A percentile compares a stretch with the other conserved stretches of the same genome.
phyloP scores from a whole-genome alignment of 2,329 filamentous ascomycete genomes.

The Nannizzia gypsea region DNA sequence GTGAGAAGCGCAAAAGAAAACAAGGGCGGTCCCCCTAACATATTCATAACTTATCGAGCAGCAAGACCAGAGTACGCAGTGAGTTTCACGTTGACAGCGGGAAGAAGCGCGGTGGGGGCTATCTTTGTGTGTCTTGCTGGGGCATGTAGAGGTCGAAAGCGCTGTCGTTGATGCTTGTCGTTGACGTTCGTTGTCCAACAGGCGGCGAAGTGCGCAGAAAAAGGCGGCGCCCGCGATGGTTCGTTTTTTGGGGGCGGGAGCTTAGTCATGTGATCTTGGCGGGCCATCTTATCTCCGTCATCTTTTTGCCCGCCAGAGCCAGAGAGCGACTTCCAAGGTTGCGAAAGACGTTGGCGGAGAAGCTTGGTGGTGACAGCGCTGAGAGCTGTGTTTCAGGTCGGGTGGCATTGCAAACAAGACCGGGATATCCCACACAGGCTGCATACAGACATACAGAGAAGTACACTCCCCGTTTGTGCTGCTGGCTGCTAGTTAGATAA shows the following conservation, averaged over 20 bases:
- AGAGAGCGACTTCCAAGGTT: no score
- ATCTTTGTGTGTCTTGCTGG: background rate
- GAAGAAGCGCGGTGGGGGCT: background rate
- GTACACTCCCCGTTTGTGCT: background rate
- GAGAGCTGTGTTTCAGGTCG: background rate
- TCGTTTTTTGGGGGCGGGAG: background rate
- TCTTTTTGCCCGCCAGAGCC: background rate
- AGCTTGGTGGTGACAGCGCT: background rate
- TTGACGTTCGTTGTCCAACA: no score
- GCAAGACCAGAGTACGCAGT: background rate
- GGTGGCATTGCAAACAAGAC: background rate
- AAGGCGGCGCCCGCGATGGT: no score
- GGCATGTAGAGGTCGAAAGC: background rate
- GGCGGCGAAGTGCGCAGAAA: no score
- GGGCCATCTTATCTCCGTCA: background rate
- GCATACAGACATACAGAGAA: background rate
- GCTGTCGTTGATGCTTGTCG: background rate
- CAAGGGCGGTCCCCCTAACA: conserved; percentile 7
- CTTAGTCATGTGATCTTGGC: background rate
- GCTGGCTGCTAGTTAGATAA: background rate
- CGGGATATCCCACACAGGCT: background rate
- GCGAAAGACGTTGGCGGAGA: no score
- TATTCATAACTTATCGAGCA: conserved; percentile 8
- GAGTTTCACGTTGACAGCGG: background rate
- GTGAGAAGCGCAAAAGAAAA: conserved; percentile 1